Base-by-base conservation (phyloP, 1,284 basidiomycete species). In the Stygiomarasmius scandens region DNA sequence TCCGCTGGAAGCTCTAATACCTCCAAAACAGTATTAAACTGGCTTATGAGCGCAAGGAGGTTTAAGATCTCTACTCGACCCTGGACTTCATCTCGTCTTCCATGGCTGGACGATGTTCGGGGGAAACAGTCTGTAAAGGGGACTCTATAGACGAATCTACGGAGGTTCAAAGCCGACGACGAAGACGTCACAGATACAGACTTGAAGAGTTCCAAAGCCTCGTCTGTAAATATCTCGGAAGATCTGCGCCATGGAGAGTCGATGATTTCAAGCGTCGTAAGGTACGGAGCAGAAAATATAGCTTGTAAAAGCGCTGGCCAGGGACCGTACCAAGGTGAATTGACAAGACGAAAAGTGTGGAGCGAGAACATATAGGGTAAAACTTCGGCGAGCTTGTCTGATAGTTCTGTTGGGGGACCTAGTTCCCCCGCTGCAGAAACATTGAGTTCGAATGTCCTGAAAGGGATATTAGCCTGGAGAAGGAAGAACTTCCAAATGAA, bases 111-210 rank as follows among this genome's bases (percentile, higher is more conserved):
- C 16, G 58, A 60, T 20, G 52, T 43, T 22, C 47, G 51, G 41
- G 55, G 58, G 32, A 60, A 60, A 34, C 55, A 60, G 43, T 60
- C 55, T 8, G 52, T 56, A 50, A 60, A 60, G 11, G 58, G 58
- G 3, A 53, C 55, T 19, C 55, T 55, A 24, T 60, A 60, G 19
- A 56, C 51, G 52, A 60, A 60, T 41, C 20, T 54, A 11, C 48
- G 55, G 2, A 60, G 41, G 19, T 23, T 25, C 20, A 29, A 32
- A n/a, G n/a, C n/a, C n/a, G n/a, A n/a, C n/a, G n/a, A n/a, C n/a
- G n/a, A n/a, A n/a, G 22, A 24, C 20, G 49, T 36, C 16, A 22
- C 22, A 12, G 49, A n/a, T n/a, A n/a, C n/a, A n/a, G n/a, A n/a
- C n/a, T n/a, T n/a, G 23, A 36, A 49, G 45, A 22, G n/a, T n/a